Evolutionary conservation across 106 monocot species (phyloP).

Genomic region (Allium fistulosum): DNA sequence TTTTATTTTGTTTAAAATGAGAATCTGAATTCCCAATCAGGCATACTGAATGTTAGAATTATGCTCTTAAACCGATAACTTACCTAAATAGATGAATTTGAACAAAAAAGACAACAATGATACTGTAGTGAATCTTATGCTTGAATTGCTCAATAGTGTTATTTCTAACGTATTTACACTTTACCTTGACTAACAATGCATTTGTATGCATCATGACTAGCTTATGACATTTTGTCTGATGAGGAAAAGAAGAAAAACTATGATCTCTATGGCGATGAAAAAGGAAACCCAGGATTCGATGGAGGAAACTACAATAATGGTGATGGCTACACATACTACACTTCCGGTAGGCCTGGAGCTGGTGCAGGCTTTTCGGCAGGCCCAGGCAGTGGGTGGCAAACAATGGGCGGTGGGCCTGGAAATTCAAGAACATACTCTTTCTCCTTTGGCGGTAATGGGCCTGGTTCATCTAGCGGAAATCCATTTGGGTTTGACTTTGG

Average conservation of each 20-base stretch:
- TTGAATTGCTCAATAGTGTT: too few species aligned
- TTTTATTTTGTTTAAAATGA: too few species aligned
- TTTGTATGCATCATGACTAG: conserved; percentile 21
- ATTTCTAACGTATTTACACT: background rate
- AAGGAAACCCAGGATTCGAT: conserved; percentile 43
- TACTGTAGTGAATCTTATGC: too few species aligned
- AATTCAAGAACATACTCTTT: conserved; percentile 70
- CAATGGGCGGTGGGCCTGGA: conserved; percentile 38
- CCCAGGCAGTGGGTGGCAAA: conserved; percentile 46
- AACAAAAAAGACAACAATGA: too few species aligned
- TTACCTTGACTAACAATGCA: background rate
- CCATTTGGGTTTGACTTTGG: conserved; percentile 63
- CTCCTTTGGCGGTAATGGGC: conserved; percentile 58
- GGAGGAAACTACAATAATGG: conserved; percentile 50
- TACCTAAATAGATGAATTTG: too few species aligned
- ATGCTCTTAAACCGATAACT: too few species aligned
- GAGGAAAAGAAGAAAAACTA: conserved; percentile 97
- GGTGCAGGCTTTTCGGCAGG: conserved; percentile 33
- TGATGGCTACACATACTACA: conserved; percentile 64
- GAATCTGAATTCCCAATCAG: too few species aligned
- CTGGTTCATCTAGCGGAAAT: conserved; percentile 12
- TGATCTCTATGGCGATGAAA: conserved; percentile 89
- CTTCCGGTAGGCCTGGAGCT: conserved; percentile 41
- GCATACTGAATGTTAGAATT: too few species aligned
- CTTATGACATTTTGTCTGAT: conserved; percentile 95